These are phyloP conservation scores for Candolleomyces aberdarensis DNA, from an alignment of 768 basidiomycete genomes.

Conservation along the genomic window DNA sequence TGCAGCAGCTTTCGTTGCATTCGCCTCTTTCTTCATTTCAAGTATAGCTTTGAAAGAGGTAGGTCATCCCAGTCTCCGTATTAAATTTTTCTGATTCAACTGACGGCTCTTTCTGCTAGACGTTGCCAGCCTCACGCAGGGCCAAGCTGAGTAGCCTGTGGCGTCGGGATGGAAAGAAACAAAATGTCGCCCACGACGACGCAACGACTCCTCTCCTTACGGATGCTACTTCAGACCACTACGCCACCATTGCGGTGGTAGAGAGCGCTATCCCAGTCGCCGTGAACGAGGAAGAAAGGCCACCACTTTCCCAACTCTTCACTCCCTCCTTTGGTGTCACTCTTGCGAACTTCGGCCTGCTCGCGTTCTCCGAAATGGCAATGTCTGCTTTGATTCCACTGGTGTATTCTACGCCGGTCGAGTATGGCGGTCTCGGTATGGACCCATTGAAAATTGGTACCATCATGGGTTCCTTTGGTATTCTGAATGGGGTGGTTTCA, in stretches of 20 bases:
- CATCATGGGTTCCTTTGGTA: conserved; percentile 45
- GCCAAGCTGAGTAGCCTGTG: background rate
- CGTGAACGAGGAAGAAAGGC: background rate
- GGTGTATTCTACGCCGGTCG: conserved; percentile 55
- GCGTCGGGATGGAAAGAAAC: background rate
- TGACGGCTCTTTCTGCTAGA: background rate
- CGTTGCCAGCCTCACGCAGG: background rate
- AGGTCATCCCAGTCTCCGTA: background rate
- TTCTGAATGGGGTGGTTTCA: conserved; percentile 50
- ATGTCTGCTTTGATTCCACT: conserved; percentile 36
- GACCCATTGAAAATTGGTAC: conserved; percentile 59
- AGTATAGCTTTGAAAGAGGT: conserved; percentile 44
- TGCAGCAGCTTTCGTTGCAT: conserved; percentile 31
- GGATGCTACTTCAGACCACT: background rate
- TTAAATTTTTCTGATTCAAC: conserved; percentile 8
- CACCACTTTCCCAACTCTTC: background rate
- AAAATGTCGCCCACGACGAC: no score
- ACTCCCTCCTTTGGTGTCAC: conserved; percentile 16
- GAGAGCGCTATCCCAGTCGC: background rate
- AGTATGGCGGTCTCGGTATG: conserved; percentile 64
- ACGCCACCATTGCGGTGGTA: background rate
- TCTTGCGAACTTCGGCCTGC: conserved; percentile 30
- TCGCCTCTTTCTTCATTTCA: conserved; percentile 31
- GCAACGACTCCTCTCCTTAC: background rate
- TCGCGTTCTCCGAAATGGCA: conserved; percentile 38